Conservation (phyloP, 2,329 filamentous ascomycete species). For the Chaetomium olivaceum region DNA sequence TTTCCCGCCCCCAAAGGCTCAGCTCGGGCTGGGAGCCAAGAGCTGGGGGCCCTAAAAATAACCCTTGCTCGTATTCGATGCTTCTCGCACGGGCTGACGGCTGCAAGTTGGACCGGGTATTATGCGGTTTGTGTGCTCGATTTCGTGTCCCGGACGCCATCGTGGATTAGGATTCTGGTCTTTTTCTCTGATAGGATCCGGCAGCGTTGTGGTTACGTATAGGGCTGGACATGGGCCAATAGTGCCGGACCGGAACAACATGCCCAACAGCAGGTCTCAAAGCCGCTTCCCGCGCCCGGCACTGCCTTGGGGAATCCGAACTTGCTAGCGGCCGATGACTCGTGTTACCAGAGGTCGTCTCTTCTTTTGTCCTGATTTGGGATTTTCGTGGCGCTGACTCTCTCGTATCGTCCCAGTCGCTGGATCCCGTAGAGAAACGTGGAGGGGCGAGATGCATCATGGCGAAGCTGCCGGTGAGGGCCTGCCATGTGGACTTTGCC, state of each 20-base stretch:
- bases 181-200: background rate
- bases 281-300: background rate
- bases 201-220: slow-evolving; percentile 8
- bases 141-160: slow-evolving; percentile 10
- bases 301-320: background rate
- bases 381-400: background rate
- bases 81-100: background rate
- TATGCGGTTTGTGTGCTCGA: slow-evolving; percentile 4
- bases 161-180: background rate
- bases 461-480: background rate
- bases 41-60: slow-evolving; percentile 13
- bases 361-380: slow-evolving; percentile 10
- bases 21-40: slow-evolving; percentile 2
- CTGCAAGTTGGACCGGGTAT: background rate
- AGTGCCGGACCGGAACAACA: slow-evolving; percentile 1
- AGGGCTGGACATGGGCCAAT: slow-evolving; percentile 2
- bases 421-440: slow-evolving; percentile 2
- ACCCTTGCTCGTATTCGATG: slow-evolving; percentile 13
- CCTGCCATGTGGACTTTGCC: slow-evolving; percentile 13
- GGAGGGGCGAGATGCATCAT: background rate
- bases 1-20: slow-evolving; percentile 1
- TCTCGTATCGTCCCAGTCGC: slow-evolving; percentile 14
- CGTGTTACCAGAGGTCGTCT: slow-evolving; percentile 8
- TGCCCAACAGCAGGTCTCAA: background rate
- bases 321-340: background rate